Conservation (phyloP, 176 grass and related monocot species). For the Raddia guianensis region DNA sequence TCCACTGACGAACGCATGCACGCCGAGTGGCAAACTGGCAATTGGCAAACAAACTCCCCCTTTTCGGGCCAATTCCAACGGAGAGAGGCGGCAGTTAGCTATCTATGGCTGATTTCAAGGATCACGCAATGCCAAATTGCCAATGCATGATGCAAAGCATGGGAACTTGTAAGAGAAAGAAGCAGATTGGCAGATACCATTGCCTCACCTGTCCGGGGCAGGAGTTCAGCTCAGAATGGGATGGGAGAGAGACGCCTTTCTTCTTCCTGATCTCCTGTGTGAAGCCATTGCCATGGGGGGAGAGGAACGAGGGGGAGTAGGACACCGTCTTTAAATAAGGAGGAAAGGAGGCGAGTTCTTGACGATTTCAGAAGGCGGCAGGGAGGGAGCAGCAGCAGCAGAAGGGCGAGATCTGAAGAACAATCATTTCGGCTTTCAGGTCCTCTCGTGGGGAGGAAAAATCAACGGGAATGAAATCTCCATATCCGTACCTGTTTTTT, state of each 20-base stretch:
- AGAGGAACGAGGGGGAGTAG: conserved; percentile 4
- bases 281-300: conserved; percentile 34
- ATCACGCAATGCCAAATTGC: not conserved
- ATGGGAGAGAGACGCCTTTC: conserved; percentile 19
- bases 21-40: not conserved
- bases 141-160: not conserved
- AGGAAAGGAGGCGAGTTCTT: conserved; percentile 1
- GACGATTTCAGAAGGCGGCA: conserved; percentile 35
- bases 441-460: not conserved
- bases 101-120: not conserved
- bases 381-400: not conserved
- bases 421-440: conserved; percentile 33
- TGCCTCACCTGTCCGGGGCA: not conserved
- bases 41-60: not conserved
- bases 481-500: conserved; percentile 28
- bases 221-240: not conserved
- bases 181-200: not conserved
- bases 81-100: conserved; percentile 1
- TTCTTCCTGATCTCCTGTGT: not conserved
- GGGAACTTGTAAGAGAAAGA: not conserved
- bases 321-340: conserved; percentile 42
- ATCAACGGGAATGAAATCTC: conserved; percentile 1
- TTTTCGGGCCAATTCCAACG: conserved; percentile 28
- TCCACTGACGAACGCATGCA: conserved; percentile 39
- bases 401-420: conserved; percentile 22